phyloP scores from a whole-genome alignment of 805 yeast species.

The Metschnikowia matae region DNA sequence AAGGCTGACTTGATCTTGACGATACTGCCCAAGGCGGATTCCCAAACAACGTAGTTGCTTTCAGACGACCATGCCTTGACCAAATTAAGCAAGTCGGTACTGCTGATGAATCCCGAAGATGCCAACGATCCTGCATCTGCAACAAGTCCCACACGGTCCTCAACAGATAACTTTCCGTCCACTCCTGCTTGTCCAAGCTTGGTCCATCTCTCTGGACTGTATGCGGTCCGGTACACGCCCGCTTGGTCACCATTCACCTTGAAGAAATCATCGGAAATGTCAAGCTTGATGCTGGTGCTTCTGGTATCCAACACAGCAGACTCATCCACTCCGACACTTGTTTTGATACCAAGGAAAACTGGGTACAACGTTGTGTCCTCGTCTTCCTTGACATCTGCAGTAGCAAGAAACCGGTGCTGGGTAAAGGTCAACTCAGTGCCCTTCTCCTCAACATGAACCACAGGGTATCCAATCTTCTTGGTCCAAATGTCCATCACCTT shows the following conservation, averaged over 20 bases:
- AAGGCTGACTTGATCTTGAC: slow-evolving; percentile 49
- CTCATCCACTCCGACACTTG: slow-evolving; percentile 57
- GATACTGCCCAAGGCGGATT: slow-evolving; percentile 49
- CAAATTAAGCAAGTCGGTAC: slow-evolving; percentile 56
- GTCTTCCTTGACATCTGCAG: slow-evolving; percentile 73
- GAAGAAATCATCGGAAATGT: slow-evolving; percentile 45
- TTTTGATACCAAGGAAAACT: slow-evolving; percentile 63
- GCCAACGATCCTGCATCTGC: slow-evolving; percentile 77
- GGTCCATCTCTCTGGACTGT: slow-evolving; percentile 63
- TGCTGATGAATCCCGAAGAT: slow-evolving; percentile 62
- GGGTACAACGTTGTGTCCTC: slow-evolving; percentile 70
- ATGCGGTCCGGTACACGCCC: slow-evolving; percentile 73
- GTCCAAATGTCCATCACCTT: slow-evolving; percentile 80
- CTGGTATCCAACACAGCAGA: slow-evolving; percentile 48
- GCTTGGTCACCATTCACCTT: slow-evolving; percentile 71
- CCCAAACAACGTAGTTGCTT: slow-evolving; percentile 65
- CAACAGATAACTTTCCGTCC: slow-evolving; percentile 58
- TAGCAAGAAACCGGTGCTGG: slow-evolving; percentile 70
- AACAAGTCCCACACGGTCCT: slow-evolving; percentile 74
- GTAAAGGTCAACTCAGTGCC: slow-evolving; percentile 50
- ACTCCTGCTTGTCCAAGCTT: slow-evolving; percentile 61
- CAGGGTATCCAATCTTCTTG: slow-evolving; percentile 73
- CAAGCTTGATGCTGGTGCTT: slow-evolving; percentile 39
- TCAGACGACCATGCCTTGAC: slow-evolving; percentile 59
- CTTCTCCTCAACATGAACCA: slow-evolving; percentile 52